Base-by-base conservation (phyloP, 768 basidiomycete genomes). In the Hypholoma sublateritium region DNA sequence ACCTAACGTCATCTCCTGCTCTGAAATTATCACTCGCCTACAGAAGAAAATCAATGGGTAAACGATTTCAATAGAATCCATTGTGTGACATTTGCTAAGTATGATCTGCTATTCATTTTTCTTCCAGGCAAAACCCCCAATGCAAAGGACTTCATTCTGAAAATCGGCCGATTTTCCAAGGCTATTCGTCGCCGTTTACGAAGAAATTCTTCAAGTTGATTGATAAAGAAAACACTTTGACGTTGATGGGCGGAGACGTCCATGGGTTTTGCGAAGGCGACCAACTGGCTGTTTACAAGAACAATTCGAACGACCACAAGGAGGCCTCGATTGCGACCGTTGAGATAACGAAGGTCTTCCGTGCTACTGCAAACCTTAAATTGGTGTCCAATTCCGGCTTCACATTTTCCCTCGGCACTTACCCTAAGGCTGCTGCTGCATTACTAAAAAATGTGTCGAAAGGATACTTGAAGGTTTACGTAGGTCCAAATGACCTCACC, bases 131-230 rank as follows among this genome's bases (percentile, higher is more conserved):
- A 53, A 44, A 12, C 21, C 52, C 52, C 34, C 52, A 53, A 35
- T 53, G 52, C 11, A 46, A 53, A 45, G 52, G 52, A 8, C 2
- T 19, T 11, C 52, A 53, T 2, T 16, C 17, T 9, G 14, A 4
- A 17, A 41, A 36, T 19, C 28, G 43, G 6, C 7, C 17, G 16
- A 53, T 53, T 35, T 53, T 53, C 8, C 52, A 53, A 34, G 41
- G 8, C 14, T 53, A 34, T 28, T 13, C 17, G 0, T n/a, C 52
- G 13, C 32, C 25, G 19, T 39, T 19, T 21, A 44, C 17, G 52
- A 43, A 53, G 43, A 13, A 37, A 9, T 53, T 53, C 43, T 53
- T 44, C n/a, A n/a, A n/a, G n/a, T n/a, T n/a, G n/a, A n/a, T n/a
- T n/a, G n/a, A n/a, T n/a, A n/a, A n/a, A n/a, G n/a, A n/a, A n/a